These are phyloP conservation scores for Epicoccum sorghinum DNA, from an alignment of 2,329 filamentous ascomycete genomes.

Conservation along the genomic window DNA sequence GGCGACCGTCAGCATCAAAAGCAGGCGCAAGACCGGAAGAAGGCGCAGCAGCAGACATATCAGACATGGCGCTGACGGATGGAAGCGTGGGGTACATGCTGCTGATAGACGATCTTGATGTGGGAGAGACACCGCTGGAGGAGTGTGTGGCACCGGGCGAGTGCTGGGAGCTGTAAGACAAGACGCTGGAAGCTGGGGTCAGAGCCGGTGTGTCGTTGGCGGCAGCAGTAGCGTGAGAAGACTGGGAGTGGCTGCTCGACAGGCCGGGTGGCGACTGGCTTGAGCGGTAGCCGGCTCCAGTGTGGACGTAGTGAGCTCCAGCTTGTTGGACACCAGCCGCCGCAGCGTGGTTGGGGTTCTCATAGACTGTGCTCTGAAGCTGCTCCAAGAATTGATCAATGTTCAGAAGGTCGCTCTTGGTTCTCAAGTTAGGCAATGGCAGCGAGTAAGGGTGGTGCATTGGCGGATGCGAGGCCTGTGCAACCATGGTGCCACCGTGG, in stretches of 20 bases:
- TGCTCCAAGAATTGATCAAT: constrained; percentile 95
- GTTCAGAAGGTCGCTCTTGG: constrained; percentile 90
- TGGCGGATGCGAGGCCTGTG: constrained; percentile 63
- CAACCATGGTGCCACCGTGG: constrained; percentile 59
- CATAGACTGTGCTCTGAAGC: constrained; percentile 95
- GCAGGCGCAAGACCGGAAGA: constrained; percentile 72
- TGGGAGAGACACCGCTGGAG: constrained; percentile 67
- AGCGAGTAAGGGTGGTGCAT: constrained; percentile 85
- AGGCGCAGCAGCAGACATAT: constrained; percentile 65
- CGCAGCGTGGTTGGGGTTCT: constrained; percentile 83
- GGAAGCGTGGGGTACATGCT: constrained; percentile 79
- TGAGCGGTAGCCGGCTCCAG: constrained; percentile 58
- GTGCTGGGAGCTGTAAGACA: constrained; percentile 79
- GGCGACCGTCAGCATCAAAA: constrained; percentile 65
- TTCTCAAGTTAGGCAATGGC: constrained; percentile 86
- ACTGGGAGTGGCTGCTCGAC: constrained; percentile 47
- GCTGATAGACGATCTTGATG: constrained; percentile 60
- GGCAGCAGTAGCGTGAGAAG: constrained; percentile 60
- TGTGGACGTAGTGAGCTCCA: constrained; percentile 68
- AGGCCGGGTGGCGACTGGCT: constrained; percentile 62
- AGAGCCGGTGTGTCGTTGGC: constrained; percentile 72
- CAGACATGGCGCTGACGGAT: constrained; percentile 70
- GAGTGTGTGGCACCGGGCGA: constrained; percentile 75
- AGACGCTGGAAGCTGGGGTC: constrained; percentile 75
- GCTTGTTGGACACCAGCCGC: constrained; percentile 78